Evolutionary conservation across 2,329 filamentous ascomycete species (phyloP).

Genomic region (Alternaria burnsii): DNA sequence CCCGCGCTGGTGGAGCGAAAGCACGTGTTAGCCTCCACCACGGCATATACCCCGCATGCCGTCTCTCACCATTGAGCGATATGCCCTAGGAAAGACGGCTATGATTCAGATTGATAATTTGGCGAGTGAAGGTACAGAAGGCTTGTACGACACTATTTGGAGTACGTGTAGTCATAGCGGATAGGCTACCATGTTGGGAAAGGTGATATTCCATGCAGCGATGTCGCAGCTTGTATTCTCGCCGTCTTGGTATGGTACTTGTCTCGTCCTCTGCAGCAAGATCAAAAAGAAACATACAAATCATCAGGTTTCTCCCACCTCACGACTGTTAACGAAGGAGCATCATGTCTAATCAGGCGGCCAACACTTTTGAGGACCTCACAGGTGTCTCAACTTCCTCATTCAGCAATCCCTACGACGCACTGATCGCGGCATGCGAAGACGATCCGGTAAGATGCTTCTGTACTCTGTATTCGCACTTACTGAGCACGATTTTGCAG

Average conservation of each 20-base stretch:
- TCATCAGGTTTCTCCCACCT: background rate
- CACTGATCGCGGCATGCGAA: constrained; percentile 72
- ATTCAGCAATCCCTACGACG: constrained; percentile 77
- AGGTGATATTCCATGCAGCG: background rate
- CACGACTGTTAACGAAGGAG: background rate
- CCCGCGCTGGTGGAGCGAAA: constrained; percentile 4
- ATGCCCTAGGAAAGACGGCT: background rate
- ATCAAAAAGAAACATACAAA: background rate
- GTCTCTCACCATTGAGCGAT: background rate
- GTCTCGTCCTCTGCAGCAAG: background rate
- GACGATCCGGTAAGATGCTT: constrained; percentile 68
- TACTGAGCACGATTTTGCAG: constrained; percentile 51
- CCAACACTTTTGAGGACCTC: constrained; percentile 51
- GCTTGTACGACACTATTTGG: background rate
- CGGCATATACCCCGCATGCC: background rate
- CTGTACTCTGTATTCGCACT: background rate
- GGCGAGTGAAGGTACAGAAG: background rate
- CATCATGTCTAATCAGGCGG: constrained; percentile 28
- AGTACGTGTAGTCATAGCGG: constrained; percentile 1
- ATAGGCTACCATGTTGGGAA: constrained; percentile 13
- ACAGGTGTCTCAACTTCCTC: constrained; percentile 47
- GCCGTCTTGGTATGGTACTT: background rate
- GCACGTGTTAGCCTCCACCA: constrained; percentile 3
- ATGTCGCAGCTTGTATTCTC: background rate
- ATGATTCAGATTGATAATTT: background rate